A percentile compares a stretch with the other conserved stretches of the same genome.
Conservation (phyloP, 2,329 filamentous ascomycete species). For the Sporothrix variecibatus region DNA sequence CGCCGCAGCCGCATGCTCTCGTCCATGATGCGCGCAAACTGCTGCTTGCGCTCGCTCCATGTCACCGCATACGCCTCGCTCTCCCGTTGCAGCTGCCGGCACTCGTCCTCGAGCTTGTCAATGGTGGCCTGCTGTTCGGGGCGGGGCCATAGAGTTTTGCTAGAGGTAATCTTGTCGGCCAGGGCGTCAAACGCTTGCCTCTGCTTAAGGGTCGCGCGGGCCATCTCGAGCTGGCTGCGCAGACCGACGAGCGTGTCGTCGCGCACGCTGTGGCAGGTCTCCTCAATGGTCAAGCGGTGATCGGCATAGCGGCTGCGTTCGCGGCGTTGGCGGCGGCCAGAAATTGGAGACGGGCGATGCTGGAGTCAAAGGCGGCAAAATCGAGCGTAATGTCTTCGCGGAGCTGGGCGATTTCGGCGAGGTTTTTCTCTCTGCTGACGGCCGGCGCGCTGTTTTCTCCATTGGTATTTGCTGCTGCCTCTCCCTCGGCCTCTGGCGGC, state of each 20-base stretch:
- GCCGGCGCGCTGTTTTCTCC: conserved; percentile 39
- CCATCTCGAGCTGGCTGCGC: conserved; percentile 72
- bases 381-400: conserved; percentile 84
- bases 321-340: conserved; percentile 78
- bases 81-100: conserved; percentile 81
- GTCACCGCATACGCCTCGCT: conserved; percentile 77
- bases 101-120: conserved; percentile 83
- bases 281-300: conserved; percentile 77
- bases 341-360: conserved; percentile 84
- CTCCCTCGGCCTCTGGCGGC: conserved; percentile 55
- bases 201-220: conserved; percentile 72
- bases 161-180: conserved; percentile 82
- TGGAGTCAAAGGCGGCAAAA: conserved; percentile 84
- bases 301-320: conserved; percentile 82
- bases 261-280: conserved; percentile 75
- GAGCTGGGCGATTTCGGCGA: conserved; percentile 63
- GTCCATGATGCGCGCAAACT: conserved; percentile 86
- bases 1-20: conserved; percentile 85
- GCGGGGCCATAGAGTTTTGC: conserved; percentile 76
- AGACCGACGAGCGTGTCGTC: conserved; percentile 69
- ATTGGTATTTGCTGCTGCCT: conserved; percentile 15
- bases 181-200: conserved; percentile 86
- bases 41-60: conserved; percentile 80
- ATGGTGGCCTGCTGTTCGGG: conserved; percentile 79
- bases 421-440: conserved; percentile 30